Percentiles rank a stretch among this genome's conserved stretches.
phyloP scores from a whole-genome alignment of 176 grass and related monocot genomes.

The Elaeis guineensis region DNA sequence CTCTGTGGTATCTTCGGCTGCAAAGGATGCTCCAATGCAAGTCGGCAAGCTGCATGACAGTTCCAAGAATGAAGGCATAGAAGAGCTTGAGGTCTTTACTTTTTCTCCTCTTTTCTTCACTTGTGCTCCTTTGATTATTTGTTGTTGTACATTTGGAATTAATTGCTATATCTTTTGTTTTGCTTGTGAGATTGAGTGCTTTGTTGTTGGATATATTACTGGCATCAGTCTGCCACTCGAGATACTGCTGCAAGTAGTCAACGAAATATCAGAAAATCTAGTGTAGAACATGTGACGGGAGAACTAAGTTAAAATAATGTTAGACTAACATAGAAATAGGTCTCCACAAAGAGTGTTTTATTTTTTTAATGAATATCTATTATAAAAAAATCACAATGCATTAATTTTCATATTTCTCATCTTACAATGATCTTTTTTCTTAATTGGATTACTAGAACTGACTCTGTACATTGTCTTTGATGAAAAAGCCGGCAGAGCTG shows the following conservation, averaged over 20 bases:
- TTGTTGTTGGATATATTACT: background rate
- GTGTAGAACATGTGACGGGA: no score
- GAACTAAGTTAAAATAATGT: no score
- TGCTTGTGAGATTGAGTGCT: background rate
- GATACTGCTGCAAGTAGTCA: no score
- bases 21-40: conserved; percentile 26
- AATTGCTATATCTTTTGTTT: conserved; percentile 6
- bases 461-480: conserved; percentile 10
- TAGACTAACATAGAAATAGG: no score
- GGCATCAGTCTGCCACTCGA: no score
- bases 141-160: conserved; percentile 3
- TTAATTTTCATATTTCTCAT: background rate
- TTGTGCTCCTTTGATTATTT: background rate
- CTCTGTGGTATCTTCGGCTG: conserved; percentile 20
- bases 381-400: no score
- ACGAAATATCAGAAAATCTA: no score
- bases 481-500: conserved; percentile 48
- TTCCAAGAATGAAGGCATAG: conserved; percentile 40
- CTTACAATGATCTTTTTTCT: background rate
- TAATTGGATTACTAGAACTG: conserved; percentile 11
- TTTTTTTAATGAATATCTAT: no score
- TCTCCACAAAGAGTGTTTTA: no score
- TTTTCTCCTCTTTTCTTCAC: conserved; percentile 2
- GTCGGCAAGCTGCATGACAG: conserved; percentile 7
- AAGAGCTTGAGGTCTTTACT: conserved; percentile 69